Conservation (phyloP, 139 green algal species). For the Yamagishiella unicocca region DNA sequence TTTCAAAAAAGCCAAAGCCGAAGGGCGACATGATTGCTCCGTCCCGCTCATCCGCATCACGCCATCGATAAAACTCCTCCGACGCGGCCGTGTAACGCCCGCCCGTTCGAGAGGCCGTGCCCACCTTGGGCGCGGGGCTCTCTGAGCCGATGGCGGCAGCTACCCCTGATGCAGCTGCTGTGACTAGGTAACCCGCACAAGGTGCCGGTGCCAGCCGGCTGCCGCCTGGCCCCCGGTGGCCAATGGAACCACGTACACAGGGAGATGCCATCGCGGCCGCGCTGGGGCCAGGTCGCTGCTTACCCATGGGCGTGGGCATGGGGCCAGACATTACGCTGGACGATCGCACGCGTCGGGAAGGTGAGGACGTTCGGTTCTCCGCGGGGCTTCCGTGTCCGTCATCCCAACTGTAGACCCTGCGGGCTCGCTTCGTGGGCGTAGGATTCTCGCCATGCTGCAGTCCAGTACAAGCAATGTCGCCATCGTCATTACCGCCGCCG, state of each 20-base stretch:
- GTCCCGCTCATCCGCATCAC: not conserved
- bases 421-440: not conserved
- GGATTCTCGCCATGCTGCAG: not conserved
- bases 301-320: not conserved
- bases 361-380: not conserved
- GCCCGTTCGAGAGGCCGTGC: conserved; percentile 25
- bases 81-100: not conserved
- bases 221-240: too few relatives aligned
- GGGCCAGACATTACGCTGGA: not conserved
- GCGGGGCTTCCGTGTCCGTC: not conserved
- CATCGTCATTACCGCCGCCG: not conserved
- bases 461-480: not conserved
- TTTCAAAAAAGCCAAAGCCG: conserved; percentile 21
- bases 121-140: conserved; percentile 32
- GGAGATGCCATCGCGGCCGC: not conserved
- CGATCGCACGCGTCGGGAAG: not conserved
- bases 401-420: not conserved
- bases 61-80: not conserved
- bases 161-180: not conserved
- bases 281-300: not conserved
- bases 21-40: conserved; percentile 17
- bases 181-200: not conserved
- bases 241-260: too few relatives aligned
- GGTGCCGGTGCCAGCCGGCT: not conserved
- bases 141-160: conserved; percentile 2